A percentile compares a stretch with the other conserved stretches of the same genome.
Evolutionary conservation across 129 eudicot genomes (phyloP).

Genomic region (Cynara cardunculus): DNA sequence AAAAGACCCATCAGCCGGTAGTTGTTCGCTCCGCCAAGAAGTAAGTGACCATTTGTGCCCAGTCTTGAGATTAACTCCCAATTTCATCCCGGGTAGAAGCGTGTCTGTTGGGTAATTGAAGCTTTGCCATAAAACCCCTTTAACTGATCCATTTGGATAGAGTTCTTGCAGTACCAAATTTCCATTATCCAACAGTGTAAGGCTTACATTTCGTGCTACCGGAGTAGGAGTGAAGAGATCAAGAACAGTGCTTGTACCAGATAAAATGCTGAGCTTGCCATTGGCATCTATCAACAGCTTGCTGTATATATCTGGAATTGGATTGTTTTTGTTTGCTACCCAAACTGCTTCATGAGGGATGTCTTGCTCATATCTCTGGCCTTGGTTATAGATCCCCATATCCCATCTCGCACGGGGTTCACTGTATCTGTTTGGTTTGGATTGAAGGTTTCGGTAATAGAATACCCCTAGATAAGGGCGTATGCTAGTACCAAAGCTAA

Average conservation of each 20-base stretch:
- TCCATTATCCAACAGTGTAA: conserved; percentile 25
- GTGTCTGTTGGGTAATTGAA: conserved; percentile 36
- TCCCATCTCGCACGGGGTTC: too few relatives aligned
- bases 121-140: conserved; percentile 37
- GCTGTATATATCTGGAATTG: conserved; percentile 20
- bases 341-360: conserved; percentile 24
- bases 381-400: neutral
- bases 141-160: conserved; percentile 23
- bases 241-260: neutral
- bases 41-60: conserved; percentile 4
- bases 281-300: conserved; percentile 14
- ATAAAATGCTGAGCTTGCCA: conserved; percentile 18
- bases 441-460: neutral
- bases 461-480: conserved; percentile 27
- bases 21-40: conserved; percentile 28
- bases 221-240: conserved; percentile 4
- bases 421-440: neutral
- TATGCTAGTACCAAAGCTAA: conserved; percentile 21
- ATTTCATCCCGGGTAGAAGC: conserved; percentile 37
- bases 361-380: neutral
- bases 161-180: conserved; percentile 29
- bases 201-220: conserved; percentile 7
- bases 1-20: conserved; percentile 38
- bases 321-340: conserved; percentile 45
- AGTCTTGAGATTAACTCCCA: conserved; percentile 27